Evolutionary conservation across 106 monocot species (phyloP).

Genomic region (Dioscorea dumetorum): DNA sequence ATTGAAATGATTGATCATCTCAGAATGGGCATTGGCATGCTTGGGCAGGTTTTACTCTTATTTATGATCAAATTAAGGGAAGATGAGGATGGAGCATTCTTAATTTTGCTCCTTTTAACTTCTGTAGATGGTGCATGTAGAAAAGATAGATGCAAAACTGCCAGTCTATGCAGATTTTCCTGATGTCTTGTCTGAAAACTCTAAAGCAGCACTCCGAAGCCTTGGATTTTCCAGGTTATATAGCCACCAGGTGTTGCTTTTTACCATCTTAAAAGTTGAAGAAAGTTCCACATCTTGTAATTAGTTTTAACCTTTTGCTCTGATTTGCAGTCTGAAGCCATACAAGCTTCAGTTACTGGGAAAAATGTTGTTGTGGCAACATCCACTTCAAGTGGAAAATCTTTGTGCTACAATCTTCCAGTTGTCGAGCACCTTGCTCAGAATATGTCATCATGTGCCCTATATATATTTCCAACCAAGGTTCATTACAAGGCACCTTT

Average conservation of each 20-base stretch:
- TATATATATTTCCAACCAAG: conserved; percentile 98
- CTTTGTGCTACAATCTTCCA: conserved; percentile 91
- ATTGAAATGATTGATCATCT: conserved; percentile 79
- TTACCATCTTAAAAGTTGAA: neutral
- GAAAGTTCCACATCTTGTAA: neutral
- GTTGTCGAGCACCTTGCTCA: conserved; percentile 68
- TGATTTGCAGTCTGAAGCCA: conserved; percentile 57
- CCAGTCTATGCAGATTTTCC: conserved; percentile 61
- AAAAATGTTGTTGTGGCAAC: conserved; percentile 80
- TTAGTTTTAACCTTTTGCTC: conserved; percentile 6
- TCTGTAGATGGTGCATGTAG: conserved; percentile 66
- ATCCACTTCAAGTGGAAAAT: conserved; percentile 98
- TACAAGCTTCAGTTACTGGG: conserved; percentile 54
- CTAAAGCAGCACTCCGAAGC: conserved; percentile 34
- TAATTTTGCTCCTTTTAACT: neutral
- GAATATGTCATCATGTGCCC: conserved; percentile 53
- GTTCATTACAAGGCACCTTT: conserved; percentile 14
- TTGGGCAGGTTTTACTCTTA: conserved; percentile 55
- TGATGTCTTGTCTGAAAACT: conserved; percentile 20
- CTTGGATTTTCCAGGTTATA: conserved; percentile 74
- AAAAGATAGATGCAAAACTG: conserved; percentile 50
- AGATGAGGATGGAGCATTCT: neutral
- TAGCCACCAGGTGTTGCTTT: conserved; percentile 53
- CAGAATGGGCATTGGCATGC: conserved; percentile 42
- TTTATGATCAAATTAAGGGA: neutral